Conservation (phyloP, 768 basidiomycete species). For the Xerocomellus intermedius region DNA sequence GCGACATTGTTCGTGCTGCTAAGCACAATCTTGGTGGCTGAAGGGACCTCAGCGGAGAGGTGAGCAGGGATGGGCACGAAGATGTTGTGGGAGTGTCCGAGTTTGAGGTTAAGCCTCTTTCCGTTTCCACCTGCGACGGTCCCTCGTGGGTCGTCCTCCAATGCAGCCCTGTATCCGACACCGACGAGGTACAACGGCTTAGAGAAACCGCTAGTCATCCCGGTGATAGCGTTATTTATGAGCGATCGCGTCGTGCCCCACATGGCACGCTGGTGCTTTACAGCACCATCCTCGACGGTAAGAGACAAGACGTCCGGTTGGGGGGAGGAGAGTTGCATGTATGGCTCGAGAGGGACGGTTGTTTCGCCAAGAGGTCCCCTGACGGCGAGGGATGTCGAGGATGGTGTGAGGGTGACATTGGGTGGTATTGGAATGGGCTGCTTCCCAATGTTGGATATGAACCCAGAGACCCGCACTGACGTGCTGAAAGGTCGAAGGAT, state of each 20-base stretch:
- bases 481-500: slow-evolving; percentile 46
- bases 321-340: slow-evolving; percentile 40
- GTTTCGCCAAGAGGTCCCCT: slow-evolving; percentile 56
- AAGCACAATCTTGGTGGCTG: slow-evolving; percentile 80
- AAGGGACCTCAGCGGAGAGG: slow-evolving; percentile 78
- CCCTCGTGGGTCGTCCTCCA: slow-evolving; percentile 79
- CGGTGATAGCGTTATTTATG: slow-evolving; percentile 84
- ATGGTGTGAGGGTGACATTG: slow-evolving; percentile 41
- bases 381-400: slow-evolving; percentile 46
- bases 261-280: slow-evolving; percentile 80
- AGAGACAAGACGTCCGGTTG: slow-evolving; percentile 36
- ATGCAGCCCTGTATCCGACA: slow-evolving; percentile 86
- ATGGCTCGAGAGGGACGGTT: slow-evolving; percentile 46
- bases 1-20: slow-evolving; percentile 85
- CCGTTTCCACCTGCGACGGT: slow-evolving; percentile 55
- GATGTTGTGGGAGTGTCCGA: slow-evolving; percentile 90
- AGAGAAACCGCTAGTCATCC: slow-evolving; percentile 86
- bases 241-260: slow-evolving; percentile 96
- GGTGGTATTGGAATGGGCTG: slow-evolving; percentile 57
- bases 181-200: slow-evolving; percentile 88
- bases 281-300: slow-evolving; percentile 53
- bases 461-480: slow-evolving; percentile 45
- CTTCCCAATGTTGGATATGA: slow-evolving; percentile 58
- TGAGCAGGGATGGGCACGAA: slow-evolving; percentile 77
- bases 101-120: slow-evolving; percentile 81